A percentile compares a stretch with the other conserved stretches of the same genome.
Evolutionary conservation across 345 rosid genomes (phyloP).

Genomic region (Arabidopsis thaliana): DNA sequence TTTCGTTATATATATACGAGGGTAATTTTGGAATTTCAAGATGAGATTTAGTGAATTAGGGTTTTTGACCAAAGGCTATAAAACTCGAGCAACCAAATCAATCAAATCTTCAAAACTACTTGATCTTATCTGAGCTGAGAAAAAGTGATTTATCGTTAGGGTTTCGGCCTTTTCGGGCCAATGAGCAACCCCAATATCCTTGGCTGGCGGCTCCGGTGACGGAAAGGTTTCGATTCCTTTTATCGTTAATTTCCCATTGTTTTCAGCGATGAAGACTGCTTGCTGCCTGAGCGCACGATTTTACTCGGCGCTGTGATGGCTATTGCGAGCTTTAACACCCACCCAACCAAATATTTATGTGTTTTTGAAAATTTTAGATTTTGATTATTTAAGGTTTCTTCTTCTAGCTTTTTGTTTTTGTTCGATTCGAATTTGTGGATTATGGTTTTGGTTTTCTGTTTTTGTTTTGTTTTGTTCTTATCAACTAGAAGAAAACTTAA

Average conservation of each 20-base stretch:
- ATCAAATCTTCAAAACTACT: constrained; percentile 45
- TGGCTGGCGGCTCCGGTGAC: constrained; percentile 60
- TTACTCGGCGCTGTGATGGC: constrained; percentile 65
- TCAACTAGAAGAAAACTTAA: background rate
- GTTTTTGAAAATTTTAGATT: constrained; percentile 11
- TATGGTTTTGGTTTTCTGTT: too few species aligned
- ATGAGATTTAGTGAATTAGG: background rate
- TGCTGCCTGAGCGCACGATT: constrained; percentile 62
- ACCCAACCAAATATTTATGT: background rate
- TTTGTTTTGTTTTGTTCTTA: background rate
- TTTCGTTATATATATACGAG: constrained; percentile 26
- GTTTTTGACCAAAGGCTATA: constrained; percentile 26
- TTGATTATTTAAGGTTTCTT: background rate
- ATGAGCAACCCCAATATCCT: constrained; percentile 45
- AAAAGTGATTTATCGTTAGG: constrained; percentile 18
- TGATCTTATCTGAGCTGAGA: constrained; percentile 91
- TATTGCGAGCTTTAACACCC: constrained; percentile 58
- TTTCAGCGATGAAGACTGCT: constrained; percentile 82
- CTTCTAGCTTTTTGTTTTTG: background rate
- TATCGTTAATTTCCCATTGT: constrained; percentile 20
- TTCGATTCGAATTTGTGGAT: background rate
- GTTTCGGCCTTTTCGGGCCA: constrained; percentile 16
- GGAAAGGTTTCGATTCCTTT: constrained; percentile 31
- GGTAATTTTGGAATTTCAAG: constrained; percentile 25
- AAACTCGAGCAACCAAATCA: constrained; percentile 15